Evolutionary conservation across 352 stramenopile species (phyloP).

Genomic region (Phytophthora pini): DNA sequence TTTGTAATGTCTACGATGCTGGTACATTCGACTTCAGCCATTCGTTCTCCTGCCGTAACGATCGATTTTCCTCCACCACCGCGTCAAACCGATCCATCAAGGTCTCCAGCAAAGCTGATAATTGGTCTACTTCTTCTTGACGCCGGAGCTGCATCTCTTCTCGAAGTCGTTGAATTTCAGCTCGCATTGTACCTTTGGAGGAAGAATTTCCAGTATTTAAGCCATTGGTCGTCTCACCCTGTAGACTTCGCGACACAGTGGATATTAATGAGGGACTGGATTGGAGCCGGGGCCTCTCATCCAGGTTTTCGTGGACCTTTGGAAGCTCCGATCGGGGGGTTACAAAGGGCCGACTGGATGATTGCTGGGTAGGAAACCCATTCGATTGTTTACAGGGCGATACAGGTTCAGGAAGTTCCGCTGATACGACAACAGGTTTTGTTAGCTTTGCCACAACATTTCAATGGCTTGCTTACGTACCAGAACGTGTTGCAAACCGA

Average conservation of each 20-base stretch:
- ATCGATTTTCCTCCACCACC: conserved; percentile 46
- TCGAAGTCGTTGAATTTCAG: conserved; percentile 45
- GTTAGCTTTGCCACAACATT: too few species aligned
- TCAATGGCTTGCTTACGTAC: conserved; percentile 5
- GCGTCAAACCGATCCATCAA: conserved; percentile 48
- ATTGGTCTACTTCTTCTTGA: conserved; percentile 44
- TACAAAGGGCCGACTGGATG: conserved; percentile 12
- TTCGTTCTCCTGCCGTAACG: conserved; percentile 49
- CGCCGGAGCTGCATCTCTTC: conserved; percentile 48
- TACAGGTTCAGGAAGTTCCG: conserved; percentile 11
- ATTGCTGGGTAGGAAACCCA: conserved; percentile 10
- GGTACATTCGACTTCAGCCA: conserved; percentile 44
- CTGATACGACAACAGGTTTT: conserved; percentile 9
- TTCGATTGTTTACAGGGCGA: conserved; percentile 16
- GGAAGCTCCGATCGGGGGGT: conserved; percentile 3
- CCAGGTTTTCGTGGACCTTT: conserved; percentile 1
- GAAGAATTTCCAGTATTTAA: conserved; percentile 1
- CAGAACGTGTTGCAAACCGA: conserved; percentile 28
- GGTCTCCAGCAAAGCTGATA: conserved; percentile 42
- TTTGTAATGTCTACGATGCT: conserved; percentile 19
- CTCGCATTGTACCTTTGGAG: conserved; percentile 28
- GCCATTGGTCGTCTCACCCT: conserved; percentile 1
- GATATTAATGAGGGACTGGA: conserved; percentile 22
- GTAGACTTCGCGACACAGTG: conserved; percentile 12
- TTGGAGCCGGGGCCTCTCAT: conserved; percentile 6